Conservation (phyloP, 176 grass and related monocot genomes). For the Tillandsia fasciculata region DNA sequence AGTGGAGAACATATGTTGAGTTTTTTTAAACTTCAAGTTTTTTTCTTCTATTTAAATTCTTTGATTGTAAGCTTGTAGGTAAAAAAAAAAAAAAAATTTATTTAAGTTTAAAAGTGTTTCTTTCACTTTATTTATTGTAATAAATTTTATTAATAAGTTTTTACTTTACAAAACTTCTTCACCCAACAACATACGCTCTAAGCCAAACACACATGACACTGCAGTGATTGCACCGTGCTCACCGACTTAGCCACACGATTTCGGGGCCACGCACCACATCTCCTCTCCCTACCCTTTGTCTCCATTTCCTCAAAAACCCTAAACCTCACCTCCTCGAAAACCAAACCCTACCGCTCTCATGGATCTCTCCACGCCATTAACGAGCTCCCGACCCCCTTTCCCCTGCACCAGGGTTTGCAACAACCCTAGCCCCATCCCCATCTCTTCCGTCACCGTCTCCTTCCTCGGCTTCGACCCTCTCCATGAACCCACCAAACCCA, state of each 20-base stretch:
- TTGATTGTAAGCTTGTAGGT: too few relatives aligned
- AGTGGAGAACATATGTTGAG: too few relatives aligned
- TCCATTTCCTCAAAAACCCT: constrained; percentile 1
- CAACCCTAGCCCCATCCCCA: not conserved
- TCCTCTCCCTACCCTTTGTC: not conserved
- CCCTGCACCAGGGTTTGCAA: not conserved
- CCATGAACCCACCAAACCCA: not conserved
- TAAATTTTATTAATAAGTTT: too few relatives aligned
- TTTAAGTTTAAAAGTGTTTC: too few relatives aligned
- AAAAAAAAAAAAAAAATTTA: too few relatives aligned
- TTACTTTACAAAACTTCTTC: too few relatives aligned
- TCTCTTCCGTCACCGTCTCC: not conserved
- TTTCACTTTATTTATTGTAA: too few relatives aligned
- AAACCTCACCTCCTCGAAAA: not conserved
- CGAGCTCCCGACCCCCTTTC: not conserved
- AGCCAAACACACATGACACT: too few relatives aligned
- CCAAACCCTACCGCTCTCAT: not conserved
- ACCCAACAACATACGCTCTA: too few relatives aligned
- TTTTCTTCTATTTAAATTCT: too few relatives aligned
- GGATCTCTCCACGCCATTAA: not conserved
- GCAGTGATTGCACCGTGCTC: too few relatives aligned
- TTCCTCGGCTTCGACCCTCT: not conserved
- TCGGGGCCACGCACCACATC: not conserved
- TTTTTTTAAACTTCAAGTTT: too few relatives aligned
- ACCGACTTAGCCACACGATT: not conserved